Base-by-base conservation (phyloP, 1,284 basidiomycete species). In the Moesziomyces sp. region DNA sequence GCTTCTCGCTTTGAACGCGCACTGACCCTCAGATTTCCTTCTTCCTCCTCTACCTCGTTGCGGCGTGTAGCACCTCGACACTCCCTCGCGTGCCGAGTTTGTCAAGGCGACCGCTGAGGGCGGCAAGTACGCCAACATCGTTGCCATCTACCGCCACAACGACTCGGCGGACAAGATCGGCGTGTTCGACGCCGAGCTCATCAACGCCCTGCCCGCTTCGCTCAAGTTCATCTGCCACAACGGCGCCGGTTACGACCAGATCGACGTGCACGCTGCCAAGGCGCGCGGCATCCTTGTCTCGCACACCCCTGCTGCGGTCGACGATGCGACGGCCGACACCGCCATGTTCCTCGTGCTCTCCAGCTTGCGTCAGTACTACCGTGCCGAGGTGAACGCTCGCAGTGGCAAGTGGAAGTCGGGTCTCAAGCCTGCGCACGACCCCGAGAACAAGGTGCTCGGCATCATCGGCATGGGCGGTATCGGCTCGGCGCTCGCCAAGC, bases 111-210 rank as follows among this genome's bases (percentile, higher is more conserved):
- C 72, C 54, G 43, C 55, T 18, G 58, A 58, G 5, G 73, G 77
- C 26, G 78, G 78, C 49, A 76, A 66, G 61, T 96, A 94, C 85
- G 87, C 87, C 48, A 88, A 89, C 40, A 88, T 90, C 3, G 88
- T 91, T 13, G 94, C 89, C 26, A 89, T 96, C 65, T 96, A 94
- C 86, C 88, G 92, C 55, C 88, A 91, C 82, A 91, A 92, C 84
- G 85, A 82, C 35, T 78, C 82, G 3, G 72, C 71, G 0, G 51
- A 62, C 54, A 77, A 74, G 43, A 68, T 81, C 28, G 80, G 80
- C 38, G 49, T 72, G 28, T 81, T 81, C 42, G 80, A 81, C 54
- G 54, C 70, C 46, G 71, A 79, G 46, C 75, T 81, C 13, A 61
- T 81, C 24, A 51, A 52, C 23, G 33, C 47, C 33, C 72, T 81